Evolutionary conservation across 2,329 filamentous ascomycete species (phyloP).

Genomic region (Penicillium sclerotiorum): DNA sequence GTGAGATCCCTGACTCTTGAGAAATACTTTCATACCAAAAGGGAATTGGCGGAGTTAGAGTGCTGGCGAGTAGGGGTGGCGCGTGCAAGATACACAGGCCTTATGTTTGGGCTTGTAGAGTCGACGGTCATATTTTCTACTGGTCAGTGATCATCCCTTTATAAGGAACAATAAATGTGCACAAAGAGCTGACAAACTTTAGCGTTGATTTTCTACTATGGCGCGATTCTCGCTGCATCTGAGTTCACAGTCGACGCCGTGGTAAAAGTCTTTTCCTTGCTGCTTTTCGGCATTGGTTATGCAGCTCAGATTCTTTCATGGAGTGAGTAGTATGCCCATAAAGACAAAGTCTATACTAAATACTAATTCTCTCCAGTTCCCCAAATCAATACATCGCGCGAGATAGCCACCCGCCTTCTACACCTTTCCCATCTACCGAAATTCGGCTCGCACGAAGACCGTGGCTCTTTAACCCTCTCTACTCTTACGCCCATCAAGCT

Average conservation of each 20-base stretch:
- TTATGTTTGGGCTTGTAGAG: constrained; percentile 78
- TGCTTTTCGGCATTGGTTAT: constrained; percentile 81
- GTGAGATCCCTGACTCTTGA: constrained; percentile 77
- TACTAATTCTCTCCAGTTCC: constrained; percentile 56
- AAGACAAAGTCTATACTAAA: constrained; percentile 3
- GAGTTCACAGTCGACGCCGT: constrained; percentile 60
- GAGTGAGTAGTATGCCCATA: constrained; percentile 38
- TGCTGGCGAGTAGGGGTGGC: constrained; percentile 65
- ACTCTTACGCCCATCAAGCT: constrained; percentile 59
- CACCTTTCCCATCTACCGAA: constrained; percentile 65
- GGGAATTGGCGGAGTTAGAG: constrained; percentile 53
- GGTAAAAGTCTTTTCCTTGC: constrained; percentile 75
- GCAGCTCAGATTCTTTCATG: constrained; percentile 68
- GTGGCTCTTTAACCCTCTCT: constrained; percentile 49
- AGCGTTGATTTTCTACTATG: constrained; percentile 84
- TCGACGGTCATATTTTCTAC: constrained; percentile 71
- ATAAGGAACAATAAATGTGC: too few species aligned
- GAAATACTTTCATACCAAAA: constrained; percentile 67
- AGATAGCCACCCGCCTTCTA: constrained; percentile 73
- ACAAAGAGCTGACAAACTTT: constrained; percentile 11
- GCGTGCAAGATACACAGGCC: constrained; percentile 67
- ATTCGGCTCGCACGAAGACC: constrained; percentile 60
- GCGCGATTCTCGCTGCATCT: constrained; percentile 63
- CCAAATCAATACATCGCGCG: constrained; percentile 73
- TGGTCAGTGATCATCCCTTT: constrained; percentile 34